A percentile compares a stretch with the other conserved stretches of the same genome.
These are phyloP conservation scores for Chlorella sp. DNA, from an alignment of 139 green algal species.

Conservation along the genomic window DNA sequence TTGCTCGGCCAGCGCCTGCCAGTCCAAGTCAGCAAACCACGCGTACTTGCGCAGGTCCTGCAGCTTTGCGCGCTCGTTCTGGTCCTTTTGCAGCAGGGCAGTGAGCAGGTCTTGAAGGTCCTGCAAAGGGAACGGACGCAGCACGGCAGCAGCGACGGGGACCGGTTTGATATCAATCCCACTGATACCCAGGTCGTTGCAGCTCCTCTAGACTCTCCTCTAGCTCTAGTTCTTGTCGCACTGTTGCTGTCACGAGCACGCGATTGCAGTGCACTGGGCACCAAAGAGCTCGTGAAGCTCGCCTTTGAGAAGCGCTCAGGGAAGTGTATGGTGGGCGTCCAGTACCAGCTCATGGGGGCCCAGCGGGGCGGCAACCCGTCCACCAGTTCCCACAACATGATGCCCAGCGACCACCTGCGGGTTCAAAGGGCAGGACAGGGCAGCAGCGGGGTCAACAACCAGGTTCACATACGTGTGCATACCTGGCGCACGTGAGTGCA, in stretches of 20 bases:
- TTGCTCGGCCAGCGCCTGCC: neutral
- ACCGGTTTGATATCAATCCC: too few relatives aligned
- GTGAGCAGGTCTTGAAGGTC: neutral
- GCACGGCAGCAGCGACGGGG: too few relatives aligned
- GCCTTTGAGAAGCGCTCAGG: neutral
- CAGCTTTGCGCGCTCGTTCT: neutral
- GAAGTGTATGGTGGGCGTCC: neutral
- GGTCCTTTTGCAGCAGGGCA: neutral
- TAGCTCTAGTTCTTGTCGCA: too few relatives aligned
- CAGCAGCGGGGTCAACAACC: too few relatives aligned
- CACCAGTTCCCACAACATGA: neutral
- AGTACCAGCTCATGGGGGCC: neutral
- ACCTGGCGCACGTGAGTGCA: neutral
- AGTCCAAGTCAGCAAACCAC: neutral
- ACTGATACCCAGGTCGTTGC: too few relatives aligned
- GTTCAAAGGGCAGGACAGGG: too few relatives aligned
- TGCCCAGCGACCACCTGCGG: slow-evolving; percentile 1
- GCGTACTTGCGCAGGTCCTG: neutral
- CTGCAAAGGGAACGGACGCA: too few relatives aligned
- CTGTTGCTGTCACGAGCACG: too few relatives aligned
- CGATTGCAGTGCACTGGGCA: too few relatives aligned
- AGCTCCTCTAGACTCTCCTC: too few relatives aligned
- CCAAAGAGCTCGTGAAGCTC: too few relatives aligned
- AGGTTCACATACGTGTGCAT: neutral
- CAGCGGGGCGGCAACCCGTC: neutral